A percentile compares a stretch with the other conserved stretches of the same genome.
These are phyloP conservation scores for Podaxis mareebaensis DNA, from an alignment of 768 basidiomycete genomes.

Conservation along the genomic window DNA sequence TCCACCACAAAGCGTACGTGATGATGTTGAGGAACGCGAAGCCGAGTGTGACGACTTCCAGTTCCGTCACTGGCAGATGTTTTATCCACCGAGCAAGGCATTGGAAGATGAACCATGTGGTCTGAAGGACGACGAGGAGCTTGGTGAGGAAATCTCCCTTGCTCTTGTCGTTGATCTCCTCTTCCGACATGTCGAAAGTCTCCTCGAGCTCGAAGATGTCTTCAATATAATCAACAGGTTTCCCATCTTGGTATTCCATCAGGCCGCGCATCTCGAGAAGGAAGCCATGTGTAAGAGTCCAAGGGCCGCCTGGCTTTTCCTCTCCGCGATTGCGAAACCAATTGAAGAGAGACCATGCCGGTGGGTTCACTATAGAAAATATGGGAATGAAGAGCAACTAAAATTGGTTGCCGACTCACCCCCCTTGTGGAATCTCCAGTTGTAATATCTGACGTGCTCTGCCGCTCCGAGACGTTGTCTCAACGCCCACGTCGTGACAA, in stretches of 20 bases:
- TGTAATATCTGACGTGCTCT: neutral
- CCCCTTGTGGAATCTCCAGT: neutral
- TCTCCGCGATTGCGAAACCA: neutral
- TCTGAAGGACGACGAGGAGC: constrained; percentile 22
- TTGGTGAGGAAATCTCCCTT: constrained; percentile 27
- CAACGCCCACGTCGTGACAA: neutral
- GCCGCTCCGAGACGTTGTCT: neutral
- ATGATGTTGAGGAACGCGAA: constrained; percentile 5
- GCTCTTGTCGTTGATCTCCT: constrained; percentile 25
- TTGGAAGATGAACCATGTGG: constrained; percentile 23
- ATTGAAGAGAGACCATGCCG: neutral
- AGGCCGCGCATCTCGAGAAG: constrained; percentile 13
- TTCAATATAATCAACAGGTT: neutral
- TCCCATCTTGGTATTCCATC: neutral
- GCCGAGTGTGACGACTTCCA: constrained; percentile 11
- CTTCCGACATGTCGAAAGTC: constrained; percentile 5
- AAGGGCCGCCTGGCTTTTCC: neutral
- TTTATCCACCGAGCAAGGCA: neutral
- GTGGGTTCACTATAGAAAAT: neutral
- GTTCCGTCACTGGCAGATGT: neutral
- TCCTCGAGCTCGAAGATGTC: neutral
- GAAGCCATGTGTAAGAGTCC: constrained; percentile 17
- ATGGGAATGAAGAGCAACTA: neutral
- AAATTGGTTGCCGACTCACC: neutral
- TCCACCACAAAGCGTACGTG: constrained; percentile 9